Evolutionary conservation across 2,329 filamentous ascomycete species (phyloP), one percentile per base, ranked within the genome.

Genomic region (Golovinomyces cichoracearum): DNA sequence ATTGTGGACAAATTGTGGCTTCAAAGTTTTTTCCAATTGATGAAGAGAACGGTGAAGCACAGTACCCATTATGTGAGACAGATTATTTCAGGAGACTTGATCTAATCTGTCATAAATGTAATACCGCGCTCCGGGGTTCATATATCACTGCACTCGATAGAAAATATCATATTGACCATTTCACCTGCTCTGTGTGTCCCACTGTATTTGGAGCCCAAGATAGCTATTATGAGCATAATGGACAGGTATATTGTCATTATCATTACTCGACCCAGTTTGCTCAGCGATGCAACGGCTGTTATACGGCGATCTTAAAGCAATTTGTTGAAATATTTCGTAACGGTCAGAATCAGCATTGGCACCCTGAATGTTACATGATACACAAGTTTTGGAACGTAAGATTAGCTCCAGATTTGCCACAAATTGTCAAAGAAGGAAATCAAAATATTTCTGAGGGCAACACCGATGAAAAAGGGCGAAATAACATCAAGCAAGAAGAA

Each of bases 321-420:
- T 98, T 98, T 62, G 90, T 98, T 52, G 90, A 98, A 64, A 95
- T 98, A 52, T 98, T 86, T 65, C 80, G 90, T 57, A 95, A 95
- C 63, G 88, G 88, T 1, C 83, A 93, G 62, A 94, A 95, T 61
- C 90, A 98, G 60, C 90, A 98, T 62, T 98, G 90, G 90, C 90
- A 98, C 61, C 90, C 90, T 1, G 90, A 98, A 64, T 98, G 90
- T 64, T 98, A 98, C 65, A 98, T 98, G 90, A 98, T 98, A 53
- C 90, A 98, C 67, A 98, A 98, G 60, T 98, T 95, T 64, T 98
- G 90, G 90, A 98, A 95, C 61, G 90, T 98, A 51, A 78, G 90
- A 47, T 69, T 98, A 33, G 61, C 61, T 25, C 9, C 26, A 6
- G 26, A 23, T 22, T 59, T 57, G 6, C 53, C 63, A 19, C 60